Base-by-base conservation (phyloP, 2,329 filamentous ascomycete species). In the Ophiobolus disseminans region DNA sequence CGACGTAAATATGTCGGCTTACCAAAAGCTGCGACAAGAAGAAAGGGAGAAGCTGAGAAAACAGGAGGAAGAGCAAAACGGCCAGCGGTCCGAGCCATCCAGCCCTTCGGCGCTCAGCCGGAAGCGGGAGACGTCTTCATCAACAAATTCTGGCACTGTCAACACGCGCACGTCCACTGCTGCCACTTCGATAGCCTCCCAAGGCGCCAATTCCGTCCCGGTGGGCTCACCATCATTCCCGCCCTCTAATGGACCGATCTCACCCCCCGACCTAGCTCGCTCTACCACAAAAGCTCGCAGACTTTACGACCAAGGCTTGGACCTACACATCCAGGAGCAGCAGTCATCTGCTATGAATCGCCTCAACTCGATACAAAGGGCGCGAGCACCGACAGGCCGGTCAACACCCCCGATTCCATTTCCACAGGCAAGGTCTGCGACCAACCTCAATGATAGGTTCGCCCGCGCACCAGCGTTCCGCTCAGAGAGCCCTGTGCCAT, bases 131-230 rank as follows among this genome's bases (percentile, higher is more conserved):
- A 96, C 91, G 0, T 78, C 78, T n/a, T 94, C 89, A 1, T 97
- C 93, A 0, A 95, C 90, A 0, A 88, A 86, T 5, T 94, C 91
- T 0, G 81, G 79, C 4, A 87, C 85, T 5, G 86, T 85, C 0
- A 82, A 86, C 34, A 63, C 63, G 30, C 86, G 90, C 21, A 86
- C 85, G 45, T 97, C 93, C 0, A 96, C 92, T 1, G 90, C 91
- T 5, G 91, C 91, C 3, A 97, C 91, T 0, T 97, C 93, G 0
- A 79, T 95, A 40, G 85, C 86, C n/a, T 96, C 91, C 0, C 90
- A 93, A 55, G 71, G 72, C 4, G 66, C 70, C 10, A 68, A 62
- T 31, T 73, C 73, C 7, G 59, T 74, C 37, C 52, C 70, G 19
- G 65, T 63, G 13, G 68, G 69, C 60, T 74, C 61, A 7, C 69